Conservation (phyloP, 306 rosid species). For the Prunus campanulata region DNA sequence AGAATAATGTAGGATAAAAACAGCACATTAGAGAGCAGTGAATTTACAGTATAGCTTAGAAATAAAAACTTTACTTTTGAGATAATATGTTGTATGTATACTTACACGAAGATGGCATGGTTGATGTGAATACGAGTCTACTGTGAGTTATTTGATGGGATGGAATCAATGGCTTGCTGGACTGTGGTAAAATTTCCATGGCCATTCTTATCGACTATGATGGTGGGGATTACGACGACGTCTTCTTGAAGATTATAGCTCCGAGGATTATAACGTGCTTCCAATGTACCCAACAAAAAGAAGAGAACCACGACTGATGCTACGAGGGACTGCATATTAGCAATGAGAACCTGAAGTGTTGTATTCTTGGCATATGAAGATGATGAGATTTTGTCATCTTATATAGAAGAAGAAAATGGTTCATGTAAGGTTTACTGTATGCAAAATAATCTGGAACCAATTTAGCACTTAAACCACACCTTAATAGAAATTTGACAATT, state of each 20-base stretch:
- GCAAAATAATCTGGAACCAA: no score
- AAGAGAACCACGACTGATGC: neutral
- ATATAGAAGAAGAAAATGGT: no score
- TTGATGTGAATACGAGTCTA: slow-evolving; percentile 36
- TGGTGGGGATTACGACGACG: neutral
- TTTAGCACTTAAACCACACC: no score
- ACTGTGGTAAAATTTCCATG: slow-evolving; percentile 11
- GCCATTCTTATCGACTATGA: slow-evolving; percentile 25
- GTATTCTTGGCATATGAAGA: neutral
- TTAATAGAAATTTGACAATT: no score
- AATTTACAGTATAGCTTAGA: neutral
- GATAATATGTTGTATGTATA: neutral
- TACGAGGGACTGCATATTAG: neutral
- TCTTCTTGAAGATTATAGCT: neutral
- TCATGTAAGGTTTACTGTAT: no score
- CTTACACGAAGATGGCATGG: slow-evolving; percentile 25
- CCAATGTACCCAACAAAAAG: neutral
- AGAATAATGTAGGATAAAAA: slow-evolving; percentile 17
- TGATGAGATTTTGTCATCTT: neutral
- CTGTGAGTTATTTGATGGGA: neutral
- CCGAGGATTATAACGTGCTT: neutral
- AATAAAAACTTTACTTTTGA: neutral
- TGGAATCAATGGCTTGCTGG: slow-evolving; percentile 43
- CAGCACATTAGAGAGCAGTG: neutral
- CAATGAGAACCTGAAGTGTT: neutral